Evolutionary conservation across 2,329 filamentous ascomycete genomes (phyloP).

Genomic region (Hypoxylon sp.): DNA sequence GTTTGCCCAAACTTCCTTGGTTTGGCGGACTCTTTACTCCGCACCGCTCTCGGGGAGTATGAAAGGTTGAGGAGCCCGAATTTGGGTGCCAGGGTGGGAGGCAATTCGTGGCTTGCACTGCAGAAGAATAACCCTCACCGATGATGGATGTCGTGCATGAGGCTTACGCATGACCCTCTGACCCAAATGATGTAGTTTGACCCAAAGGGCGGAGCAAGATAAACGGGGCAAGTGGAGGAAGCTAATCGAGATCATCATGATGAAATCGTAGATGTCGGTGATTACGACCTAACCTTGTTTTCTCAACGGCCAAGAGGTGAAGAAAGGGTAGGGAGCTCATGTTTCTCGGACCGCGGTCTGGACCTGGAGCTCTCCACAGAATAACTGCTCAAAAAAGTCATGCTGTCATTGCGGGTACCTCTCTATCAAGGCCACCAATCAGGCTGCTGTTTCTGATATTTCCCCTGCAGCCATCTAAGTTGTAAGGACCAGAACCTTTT

Average conservation of each 20-base stretch:
- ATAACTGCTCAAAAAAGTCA: constrained; percentile 40
- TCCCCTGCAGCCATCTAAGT: constrained; percentile 37
- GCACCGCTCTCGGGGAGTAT: constrained; percentile 14
- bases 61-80: constrained; percentile 1
- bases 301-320: background rate
- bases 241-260: constrained; percentile 39
- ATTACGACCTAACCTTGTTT: constrained; percentile 8
- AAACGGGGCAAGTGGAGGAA: constrained; percentile 9
- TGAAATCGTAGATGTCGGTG: constrained; percentile 27
- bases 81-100: background rate
- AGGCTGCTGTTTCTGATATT: background rate
- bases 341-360: constrained; percentile 11
- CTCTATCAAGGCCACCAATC: constrained; percentile 24
- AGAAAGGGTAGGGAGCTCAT: background rate
- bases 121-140: background rate
- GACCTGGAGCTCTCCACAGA: constrained; percentile 27
- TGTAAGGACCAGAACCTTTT: constrained; percentile 23
- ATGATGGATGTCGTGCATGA: constrained; percentile 16
- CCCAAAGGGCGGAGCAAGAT: constrained; percentile 28
- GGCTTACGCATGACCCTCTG: constrained; percentile 19
- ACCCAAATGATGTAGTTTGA: constrained; percentile 11
- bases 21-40: constrained; percentile 29
- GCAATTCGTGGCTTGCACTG: constrained; percentile 26
- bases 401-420: constrained; percentile 41
- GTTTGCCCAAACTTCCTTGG: background rate